A percentile compares a stretch with the other conserved stretches of the same genome.
Conservation (phyloP, 2,329 filamentous ascomycete genomes). For the Ceratocystis alfenasii region DNA sequence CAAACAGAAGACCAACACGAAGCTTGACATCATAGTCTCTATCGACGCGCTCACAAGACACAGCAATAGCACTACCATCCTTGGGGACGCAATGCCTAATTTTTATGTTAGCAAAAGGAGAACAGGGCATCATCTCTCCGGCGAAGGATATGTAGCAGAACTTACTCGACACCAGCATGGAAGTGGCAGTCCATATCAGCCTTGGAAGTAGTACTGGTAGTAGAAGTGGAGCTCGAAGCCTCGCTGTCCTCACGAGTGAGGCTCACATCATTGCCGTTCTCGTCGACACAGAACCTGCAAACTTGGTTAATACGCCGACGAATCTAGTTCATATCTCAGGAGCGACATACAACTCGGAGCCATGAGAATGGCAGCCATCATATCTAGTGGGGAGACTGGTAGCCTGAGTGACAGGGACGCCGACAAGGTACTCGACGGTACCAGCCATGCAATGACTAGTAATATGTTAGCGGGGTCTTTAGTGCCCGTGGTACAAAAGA, state of each 20-base stretch:
- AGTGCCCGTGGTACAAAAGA: background rate
- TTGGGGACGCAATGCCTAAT: conserved; percentile 46
- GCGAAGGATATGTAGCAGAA: background rate
- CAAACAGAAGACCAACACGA: conserved; percentile 60
- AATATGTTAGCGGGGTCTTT: conserved; percentile 2
- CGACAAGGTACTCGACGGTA: conserved; percentile 34
- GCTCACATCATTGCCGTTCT: conserved; percentile 48
- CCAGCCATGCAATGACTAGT: conserved; percentile 36
- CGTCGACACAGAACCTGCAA: conserved; percentile 50
- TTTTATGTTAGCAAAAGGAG: conserved; percentile 20
- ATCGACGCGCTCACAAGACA: conserved; percentile 36
- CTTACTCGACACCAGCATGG: conserved; percentile 63
- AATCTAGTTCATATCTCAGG: background rate
- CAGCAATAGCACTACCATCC: conserved; percentile 26
- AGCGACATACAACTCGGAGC: conserved; percentile 39
- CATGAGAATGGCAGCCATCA: conserved; percentile 54
- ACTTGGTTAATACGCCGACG: background rate
- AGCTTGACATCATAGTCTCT: conserved; percentile 55
- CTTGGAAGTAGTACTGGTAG: conserved; percentile 15
- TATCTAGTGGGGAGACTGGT: conserved; percentile 47
- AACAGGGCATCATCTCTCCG: too few relatives aligned
- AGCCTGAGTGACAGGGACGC: conserved; percentile 41
- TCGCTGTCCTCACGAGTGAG: conserved; percentile 30
- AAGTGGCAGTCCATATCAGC: conserved; percentile 49
- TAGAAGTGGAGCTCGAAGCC: conserved; percentile 12